Evolutionary conservation across 495 filamentous ascomycete genomes (phyloP), one percentile per base, ranked within the genome.

Genomic region (Annulohypoxylon bovei): DNA sequence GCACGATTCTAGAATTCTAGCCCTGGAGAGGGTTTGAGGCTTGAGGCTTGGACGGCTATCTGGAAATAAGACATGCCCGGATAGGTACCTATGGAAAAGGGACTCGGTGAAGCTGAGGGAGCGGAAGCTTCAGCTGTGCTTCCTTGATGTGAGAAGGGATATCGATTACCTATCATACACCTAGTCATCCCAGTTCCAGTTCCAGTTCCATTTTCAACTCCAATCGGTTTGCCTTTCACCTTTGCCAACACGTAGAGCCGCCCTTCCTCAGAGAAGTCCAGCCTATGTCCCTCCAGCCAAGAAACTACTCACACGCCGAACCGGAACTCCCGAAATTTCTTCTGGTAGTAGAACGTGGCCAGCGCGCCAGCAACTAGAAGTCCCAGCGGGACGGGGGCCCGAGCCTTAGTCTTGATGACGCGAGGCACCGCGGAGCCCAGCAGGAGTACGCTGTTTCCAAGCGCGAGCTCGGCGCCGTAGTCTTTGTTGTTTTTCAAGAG

Each of bases 381-480:
- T 11, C 39, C 68, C 53, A 74, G 32, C 6, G 72, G 68, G 54
- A 72, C 72, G 14, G 68, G 72, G 11, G 71, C 68, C 54, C 67
- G 71, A 30, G 46, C 68, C 39, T 57, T 59, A 25, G 71, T 74
- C 59, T 68, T 65, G 63, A 71, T 27, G 37, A 74, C 68, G 20
- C 64, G 58, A 23, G 71, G 71, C 28, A 65, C 58, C 40, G 64
- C 67, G n/a, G 63, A 67, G 59, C 58, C 64, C 20, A 62, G 25
- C 40, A 74, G 67, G n/a, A 71, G 14, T 22, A 74, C 28, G 59
- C 67, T 71, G 54, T 65, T 74, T 16, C 63, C 67, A 22, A 74
- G 68, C 22, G 71, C 71, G 32, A 74, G 71, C 64, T 74, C 68
- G 7, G 67, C 56, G 52, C 71, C 71, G 58, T 74, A 71, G 68